Evolutionary conservation across 306 rosid species (phyloP), one percentile per base, ranked within the genome.

Genomic region (Prunus salicina): DNA sequence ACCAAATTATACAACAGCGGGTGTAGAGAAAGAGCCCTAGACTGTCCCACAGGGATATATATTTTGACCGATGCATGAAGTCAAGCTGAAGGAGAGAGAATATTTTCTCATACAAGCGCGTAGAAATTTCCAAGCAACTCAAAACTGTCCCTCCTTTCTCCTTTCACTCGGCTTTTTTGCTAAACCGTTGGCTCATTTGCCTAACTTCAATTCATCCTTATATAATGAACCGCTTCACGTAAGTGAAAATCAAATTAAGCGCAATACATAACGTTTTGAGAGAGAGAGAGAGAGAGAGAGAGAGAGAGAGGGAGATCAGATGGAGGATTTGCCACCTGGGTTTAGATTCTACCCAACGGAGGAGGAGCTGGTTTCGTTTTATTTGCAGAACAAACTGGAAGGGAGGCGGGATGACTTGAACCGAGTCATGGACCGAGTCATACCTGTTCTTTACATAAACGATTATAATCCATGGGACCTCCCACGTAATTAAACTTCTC

Each of bases 321-420:
- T 91, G 97, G 88, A 51, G 20, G 76, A 81, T 68, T 80, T 89
- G 69, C 75, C 92, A 72, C 94, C 93, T 10, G 97, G 98, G 78
- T 91, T 82, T 84, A 87, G 95, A 32, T 94, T 94, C 84, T 91
- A 86, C 80, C 98, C 97, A 0, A 93, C 97, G 2, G 97, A 93
- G 81, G 96, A 91, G 73, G 98, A 93, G 69, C 76, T 93, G 28
- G 77, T 94, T 56, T 81, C 87, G 0, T 91, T 91, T 81, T 91
- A 91, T 80, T 85, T 94, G 16, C 84, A 34, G 2, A 84, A 83
- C 43, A 91, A 88, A 84, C 90, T 94, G 12, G 84, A 91, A 45
- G 93, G 96, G 61, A 27, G 4, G 15, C 82, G 75, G 5, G 84
- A 87, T 18, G 87, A 80, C 30, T 18, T 85, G 58, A 79, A 72